Conservation (phyloP, 208 protist genomes). For the Acanthamoeba healyi region DNA sequence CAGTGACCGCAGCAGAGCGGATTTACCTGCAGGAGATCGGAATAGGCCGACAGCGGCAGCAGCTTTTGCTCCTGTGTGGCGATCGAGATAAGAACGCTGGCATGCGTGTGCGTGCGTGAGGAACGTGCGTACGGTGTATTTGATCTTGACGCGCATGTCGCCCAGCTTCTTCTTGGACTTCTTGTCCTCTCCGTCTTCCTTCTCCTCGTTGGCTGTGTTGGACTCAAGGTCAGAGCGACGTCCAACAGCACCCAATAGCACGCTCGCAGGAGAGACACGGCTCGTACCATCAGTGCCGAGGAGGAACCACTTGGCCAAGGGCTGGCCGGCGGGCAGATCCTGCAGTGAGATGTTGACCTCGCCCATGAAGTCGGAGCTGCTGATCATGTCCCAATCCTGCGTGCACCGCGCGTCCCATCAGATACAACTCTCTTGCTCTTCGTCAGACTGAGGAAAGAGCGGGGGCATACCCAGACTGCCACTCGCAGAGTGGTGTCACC, state of each 20-base stretch:
- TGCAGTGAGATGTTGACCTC: not conserved
- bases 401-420: no score
- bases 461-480: not conserved
- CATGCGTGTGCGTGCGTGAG: no score
- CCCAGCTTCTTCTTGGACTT: conserved; percentile 28
- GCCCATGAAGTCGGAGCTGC: conserved; percentile 39
- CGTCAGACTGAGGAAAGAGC: not conserved
- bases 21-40: not conserved
- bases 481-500: not conserved
- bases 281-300: not conserved
- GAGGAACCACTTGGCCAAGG: conserved; percentile 22
- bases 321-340: not conserved
- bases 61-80: conserved; percentile 16
- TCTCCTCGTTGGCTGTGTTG: not conserved
- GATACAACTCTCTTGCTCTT: no score
- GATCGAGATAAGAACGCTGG: no score
- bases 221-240: no score
- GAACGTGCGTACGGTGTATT: conserved; percentile 35
- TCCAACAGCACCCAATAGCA: no score
- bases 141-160: conserved; percentile 52
- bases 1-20: not conserved
- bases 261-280: no score
- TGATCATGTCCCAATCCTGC: conserved; percentile 55
- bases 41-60: conserved; percentile 24
- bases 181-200: not conserved